These are phyloP conservation scores for Nicotiana attenuata DNA, from an alignment of 257 asterid species.

Conservation along the genomic window DNA sequence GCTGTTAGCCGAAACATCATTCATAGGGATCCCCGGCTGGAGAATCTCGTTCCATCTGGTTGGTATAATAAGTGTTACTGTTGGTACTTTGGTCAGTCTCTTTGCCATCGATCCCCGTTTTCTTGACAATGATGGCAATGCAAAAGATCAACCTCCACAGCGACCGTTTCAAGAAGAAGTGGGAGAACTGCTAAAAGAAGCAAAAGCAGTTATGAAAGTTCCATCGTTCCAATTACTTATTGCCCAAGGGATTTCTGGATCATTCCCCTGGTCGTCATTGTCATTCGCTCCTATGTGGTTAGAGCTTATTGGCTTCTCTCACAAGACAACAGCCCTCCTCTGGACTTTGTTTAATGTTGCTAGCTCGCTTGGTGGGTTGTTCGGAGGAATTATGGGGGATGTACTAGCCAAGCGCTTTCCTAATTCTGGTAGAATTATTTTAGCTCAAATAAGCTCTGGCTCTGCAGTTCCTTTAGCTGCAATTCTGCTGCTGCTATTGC, in stretches of 20 bases:
- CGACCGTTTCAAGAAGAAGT: not conserved
- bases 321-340: slow-evolving; percentile 52
- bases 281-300: slow-evolving; percentile 15
- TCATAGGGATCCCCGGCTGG: slow-evolving; percentile 89
- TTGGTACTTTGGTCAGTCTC: slow-evolving; percentile 55
- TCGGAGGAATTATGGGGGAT: slow-evolving; percentile 91
- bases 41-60: slow-evolving; percentile 78
- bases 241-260: slow-evolving; percentile 14
- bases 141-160: slow-evolving; percentile 26
- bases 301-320: slow-evolving; percentile 33
- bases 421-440: slow-evolving; percentile 66
- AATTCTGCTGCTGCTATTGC: slow-evolving; percentile 61
- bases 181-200: slow-evolving; percentile 31
- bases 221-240: slow-evolving; percentile 10
- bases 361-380: slow-evolving; percentile 57
- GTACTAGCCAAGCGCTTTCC: slow-evolving; percentile 53
- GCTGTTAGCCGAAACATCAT: slow-evolving; percentile 53
- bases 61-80: slow-evolving; percentile 48
- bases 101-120: slow-evolving; percentile 73
- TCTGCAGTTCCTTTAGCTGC: slow-evolving; percentile 79
- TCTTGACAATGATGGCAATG: slow-evolving; percentile 26
- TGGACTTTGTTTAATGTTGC: slow-evolving; percentile 55
- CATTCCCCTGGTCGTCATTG: slow-evolving; percentile 16
- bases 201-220: slow-evolving; percentile 42
- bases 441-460: slow-evolving; percentile 81